phyloP scores from a whole-genome alignment of 139 green algal species.

The Auxenochlorella protothecoides region DNA sequence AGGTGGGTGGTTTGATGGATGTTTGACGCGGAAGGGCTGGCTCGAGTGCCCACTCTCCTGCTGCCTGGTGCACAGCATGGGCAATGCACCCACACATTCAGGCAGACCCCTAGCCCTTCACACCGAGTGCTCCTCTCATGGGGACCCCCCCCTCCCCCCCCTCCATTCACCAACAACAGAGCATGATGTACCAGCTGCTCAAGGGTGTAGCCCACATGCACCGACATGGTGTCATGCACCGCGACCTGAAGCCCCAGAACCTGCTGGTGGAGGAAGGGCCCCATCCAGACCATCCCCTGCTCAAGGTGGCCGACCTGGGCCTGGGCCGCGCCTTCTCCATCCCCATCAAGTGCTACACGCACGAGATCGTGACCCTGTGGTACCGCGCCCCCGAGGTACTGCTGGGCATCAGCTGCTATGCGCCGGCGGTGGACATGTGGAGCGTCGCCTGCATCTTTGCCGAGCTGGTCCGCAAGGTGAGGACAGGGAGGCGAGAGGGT shows the following conservation, averaged over 20 bases:
- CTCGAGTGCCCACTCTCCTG: neutral
- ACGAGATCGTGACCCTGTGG: conserved; percentile 99
- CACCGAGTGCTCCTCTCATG: neutral
- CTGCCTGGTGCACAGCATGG: neutral
- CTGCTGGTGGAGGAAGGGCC: conserved; percentile 61
- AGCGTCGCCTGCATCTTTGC: conserved; percentile 97
- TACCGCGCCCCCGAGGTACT: conserved; percentile 97
- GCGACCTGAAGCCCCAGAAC: conserved; percentile 98
- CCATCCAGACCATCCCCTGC: conserved; percentile 14
- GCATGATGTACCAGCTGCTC: conserved; percentile 94
- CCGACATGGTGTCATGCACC: conserved; percentile 92
- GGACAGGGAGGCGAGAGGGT: neutral
- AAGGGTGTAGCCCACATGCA: conserved; percentile 92
- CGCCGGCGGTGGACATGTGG: conserved; percentile 96
- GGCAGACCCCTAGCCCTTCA: neutral
- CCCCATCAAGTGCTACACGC: conserved; percentile 97
- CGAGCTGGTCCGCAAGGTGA: conserved; percentile 53
- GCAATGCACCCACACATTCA: neutral
- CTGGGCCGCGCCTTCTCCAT: conserved; percentile 90
- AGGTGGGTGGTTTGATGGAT: conserved; percentile 28
- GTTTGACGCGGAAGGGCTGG: no score
- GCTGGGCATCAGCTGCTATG: conserved; percentile 90
- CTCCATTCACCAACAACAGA: conserved; percentile 40
- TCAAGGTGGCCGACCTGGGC: conserved; percentile 97
- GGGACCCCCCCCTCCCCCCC: neutral